These are phyloP conservation scores for Phytopythium vexans DNA, from an alignment of 352 stramenopile species.

Conservation along the genomic window DNA sequence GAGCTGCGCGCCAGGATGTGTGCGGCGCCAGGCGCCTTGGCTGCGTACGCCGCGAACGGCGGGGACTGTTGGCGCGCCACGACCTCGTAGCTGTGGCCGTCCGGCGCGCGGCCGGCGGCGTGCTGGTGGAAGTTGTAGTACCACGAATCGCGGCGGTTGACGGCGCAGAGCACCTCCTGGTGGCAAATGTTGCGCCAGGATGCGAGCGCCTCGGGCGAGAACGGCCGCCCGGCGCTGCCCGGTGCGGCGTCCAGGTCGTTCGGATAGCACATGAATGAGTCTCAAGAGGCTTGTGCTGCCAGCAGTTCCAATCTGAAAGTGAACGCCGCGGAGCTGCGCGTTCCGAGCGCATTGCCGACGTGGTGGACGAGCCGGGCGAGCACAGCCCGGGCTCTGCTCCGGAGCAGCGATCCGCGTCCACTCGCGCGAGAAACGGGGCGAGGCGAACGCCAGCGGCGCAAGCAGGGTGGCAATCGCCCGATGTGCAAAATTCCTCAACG, in stretches of 20 bases:
- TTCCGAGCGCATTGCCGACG: neutral
- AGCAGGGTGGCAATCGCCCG: too few species aligned
- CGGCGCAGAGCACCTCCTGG: slow-evolving; percentile 27
- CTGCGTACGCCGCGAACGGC: slow-evolving; percentile 18
- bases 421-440: neutral
- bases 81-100: slow-evolving; percentile 22
- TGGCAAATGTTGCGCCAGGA: slow-evolving; percentile 27
- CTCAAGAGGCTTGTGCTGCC: neutral
- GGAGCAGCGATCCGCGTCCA: too few species aligned
- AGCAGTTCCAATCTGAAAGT: slow-evolving; percentile 1
- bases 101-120: slow-evolving; percentile 10
- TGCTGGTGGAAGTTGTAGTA: slow-evolving; percentile 34
- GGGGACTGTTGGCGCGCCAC: slow-evolving; percentile 25
- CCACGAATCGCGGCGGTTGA: slow-evolving; percentile 34
- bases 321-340: neutral
- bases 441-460: neutral
- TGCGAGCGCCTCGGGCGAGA: slow-evolving; percentile 13
- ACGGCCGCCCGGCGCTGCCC: slow-evolving; percentile 1
- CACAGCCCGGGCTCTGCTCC: too few species aligned
- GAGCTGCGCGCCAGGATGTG: slow-evolving; percentile 33
- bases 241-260: neutral
- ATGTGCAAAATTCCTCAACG: too few species aligned
- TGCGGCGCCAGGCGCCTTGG: slow-evolving; percentile 10
- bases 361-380: neutral
- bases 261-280: neutral